Evolutionary conservation across 2,329 filamentous ascomycete species (phyloP).

Genomic region (Phoma sp.): DNA sequence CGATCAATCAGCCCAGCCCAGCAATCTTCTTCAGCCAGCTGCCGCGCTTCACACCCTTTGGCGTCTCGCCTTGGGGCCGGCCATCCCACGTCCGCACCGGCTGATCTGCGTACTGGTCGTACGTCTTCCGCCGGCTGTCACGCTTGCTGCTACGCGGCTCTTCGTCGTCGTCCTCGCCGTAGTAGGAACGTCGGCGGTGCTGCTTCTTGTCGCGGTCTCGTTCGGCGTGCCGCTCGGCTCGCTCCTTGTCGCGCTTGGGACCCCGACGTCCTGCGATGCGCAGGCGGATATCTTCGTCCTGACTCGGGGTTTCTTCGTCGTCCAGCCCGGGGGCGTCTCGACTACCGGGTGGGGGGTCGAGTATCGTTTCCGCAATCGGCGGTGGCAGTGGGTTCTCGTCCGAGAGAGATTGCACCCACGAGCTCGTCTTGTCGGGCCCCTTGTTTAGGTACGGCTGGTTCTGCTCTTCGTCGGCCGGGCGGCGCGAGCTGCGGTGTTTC

Average conservation of each 20-base stretch:
- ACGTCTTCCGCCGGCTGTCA: constrained; percentile 36
- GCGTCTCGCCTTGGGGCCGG: constrained; percentile 41
- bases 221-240: constrained; percentile 35
- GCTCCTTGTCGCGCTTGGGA: constrained; percentile 39
- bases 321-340: constrained; percentile 34
- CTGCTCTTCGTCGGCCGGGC: constrained; percentile 35
- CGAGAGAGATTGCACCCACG: constrained; percentile 56
- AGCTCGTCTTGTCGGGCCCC: constrained; percentile 56
- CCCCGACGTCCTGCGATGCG: constrained; percentile 42
- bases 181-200: constrained; percentile 35
- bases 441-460: constrained; percentile 45
- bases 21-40: constrained; percentile 58
- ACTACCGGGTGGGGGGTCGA: constrained; percentile 47
- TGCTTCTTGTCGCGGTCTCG: constrained; percentile 35
- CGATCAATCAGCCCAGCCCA: constrained; percentile 19
- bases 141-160: constrained; percentile 29
- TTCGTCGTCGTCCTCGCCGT: constrained; percentile 27
- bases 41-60: constrained; percentile 46
- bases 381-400: constrained; percentile 55
- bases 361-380: constrained; percentile 54
- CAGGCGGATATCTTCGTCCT: constrained; percentile 49
- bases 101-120: constrained; percentile 39
- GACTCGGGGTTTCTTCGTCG: constrained; percentile 45
- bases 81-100: constrained; percentile 51
- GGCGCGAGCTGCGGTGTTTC: constrained; percentile 40